Conservation (phyloP, 192 early-diverging fungal species). For the Spizellomyces sp. region DNA sequence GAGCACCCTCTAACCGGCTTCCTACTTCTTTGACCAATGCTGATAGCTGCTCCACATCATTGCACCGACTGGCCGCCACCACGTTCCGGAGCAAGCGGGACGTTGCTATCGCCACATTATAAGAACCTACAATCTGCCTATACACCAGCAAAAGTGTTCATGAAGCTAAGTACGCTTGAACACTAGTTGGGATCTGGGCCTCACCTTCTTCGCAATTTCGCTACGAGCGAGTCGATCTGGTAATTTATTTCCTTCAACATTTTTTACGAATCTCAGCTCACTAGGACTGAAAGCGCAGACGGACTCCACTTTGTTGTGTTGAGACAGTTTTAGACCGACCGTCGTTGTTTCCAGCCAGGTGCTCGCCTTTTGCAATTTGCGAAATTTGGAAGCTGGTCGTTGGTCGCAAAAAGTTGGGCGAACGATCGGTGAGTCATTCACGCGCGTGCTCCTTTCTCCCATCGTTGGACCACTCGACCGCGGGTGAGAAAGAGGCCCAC, state of each 20-base stretch:
- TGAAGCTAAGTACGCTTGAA: neutral
- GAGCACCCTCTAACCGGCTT: conserved; percentile 67
- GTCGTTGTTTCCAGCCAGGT: no score
- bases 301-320: neutral
- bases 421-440: no score
- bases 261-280: neutral
- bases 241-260: conserved; percentile 28
- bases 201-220: conserved; percentile 39
- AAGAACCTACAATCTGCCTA: conserved; percentile 52
- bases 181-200: neutral
- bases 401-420: no score
- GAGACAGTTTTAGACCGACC: no score
- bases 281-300: neutral
- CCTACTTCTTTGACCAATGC: conserved; percentile 71
- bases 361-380: no score
- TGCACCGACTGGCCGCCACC: conserved; percentile 76
- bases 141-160: neutral
- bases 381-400: no score
- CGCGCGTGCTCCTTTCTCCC: no score
- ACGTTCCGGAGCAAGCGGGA: conserved; percentile 74
- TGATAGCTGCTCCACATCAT: conserved; percentile 60
- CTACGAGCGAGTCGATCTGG: conserved; percentile 25
- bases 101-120: conserved; percentile 63
- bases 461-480: no score
- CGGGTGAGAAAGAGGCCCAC: no score